A percentile compares a stretch with the other conserved stretches of the same genome.
Evolutionary conservation across 768 basidiomycete species (phyloP).

Genomic region (Naganishia vaughanmartiniae): DNA sequence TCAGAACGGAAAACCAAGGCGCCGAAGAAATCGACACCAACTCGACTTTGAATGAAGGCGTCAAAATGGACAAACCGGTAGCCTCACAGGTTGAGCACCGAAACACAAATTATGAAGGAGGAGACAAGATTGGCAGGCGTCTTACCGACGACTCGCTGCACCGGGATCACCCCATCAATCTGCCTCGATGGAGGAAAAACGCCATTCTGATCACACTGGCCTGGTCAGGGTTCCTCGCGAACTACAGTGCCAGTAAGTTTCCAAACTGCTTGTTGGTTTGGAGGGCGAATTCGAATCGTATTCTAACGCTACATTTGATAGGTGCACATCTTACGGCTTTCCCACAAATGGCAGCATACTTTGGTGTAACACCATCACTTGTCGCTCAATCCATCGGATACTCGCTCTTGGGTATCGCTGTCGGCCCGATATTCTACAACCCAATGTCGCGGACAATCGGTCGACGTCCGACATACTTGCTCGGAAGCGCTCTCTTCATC

Average conservation of each 20-base stretch:
- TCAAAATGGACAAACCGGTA: not conserved
- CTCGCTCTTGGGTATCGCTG: constrained; percentile 38
- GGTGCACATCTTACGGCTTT: constrained; percentile 23
- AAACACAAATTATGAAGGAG: not conserved
- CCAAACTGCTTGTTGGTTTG: not conserved
- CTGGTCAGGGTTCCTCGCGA: constrained; percentile 38
- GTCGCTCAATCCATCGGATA: constrained; percentile 39
- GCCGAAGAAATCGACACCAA: constrained; percentile 16
- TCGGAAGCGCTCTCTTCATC: constrained; percentile 36
- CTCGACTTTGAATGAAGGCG: not conserved
- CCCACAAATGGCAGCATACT: constrained; percentile 30
- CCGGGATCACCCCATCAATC: constrained; percentile 38
- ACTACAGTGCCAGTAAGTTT: constrained; percentile 31
- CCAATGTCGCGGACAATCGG: constrained; percentile 32
- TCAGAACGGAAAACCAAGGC: not conserved
- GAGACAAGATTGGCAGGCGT: constrained; percentile 6
- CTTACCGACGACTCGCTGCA: constrained; percentile 31
- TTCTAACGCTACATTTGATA: not conserved
- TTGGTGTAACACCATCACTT: constrained; percentile 24
- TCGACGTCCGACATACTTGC: constrained; percentile 37
- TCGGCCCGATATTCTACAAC: constrained; percentile 40
- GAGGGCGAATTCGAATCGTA: not conserved
- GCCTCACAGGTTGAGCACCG: constrained; percentile 3
- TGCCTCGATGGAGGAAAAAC: constrained; percentile 30
- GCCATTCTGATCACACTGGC: constrained; percentile 34